Conservation (phyloP, 2,329 filamentous ascomycete genomes). For the Diplodia intermedia region DNA sequence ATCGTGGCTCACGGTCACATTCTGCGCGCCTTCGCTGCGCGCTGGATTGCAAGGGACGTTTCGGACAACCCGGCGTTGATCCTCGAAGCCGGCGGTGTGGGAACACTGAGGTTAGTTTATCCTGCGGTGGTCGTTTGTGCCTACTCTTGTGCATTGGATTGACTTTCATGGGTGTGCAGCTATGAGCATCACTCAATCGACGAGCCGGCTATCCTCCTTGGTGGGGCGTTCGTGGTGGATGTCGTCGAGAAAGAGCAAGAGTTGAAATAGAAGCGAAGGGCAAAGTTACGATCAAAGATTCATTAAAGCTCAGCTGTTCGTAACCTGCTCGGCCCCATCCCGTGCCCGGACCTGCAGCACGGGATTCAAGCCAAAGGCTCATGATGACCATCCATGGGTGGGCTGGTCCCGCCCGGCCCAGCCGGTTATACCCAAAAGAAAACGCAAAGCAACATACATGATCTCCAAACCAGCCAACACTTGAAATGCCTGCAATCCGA, state of each 20-base stretch:
- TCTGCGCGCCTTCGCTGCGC: conserved; percentile 82
- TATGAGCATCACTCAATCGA: conserved; percentile 59
- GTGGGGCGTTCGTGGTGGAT: conserved; percentile 59
- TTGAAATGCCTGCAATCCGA: not conserved
- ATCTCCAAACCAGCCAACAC: too few relatives aligned
- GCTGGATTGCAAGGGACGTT: conserved; percentile 79
- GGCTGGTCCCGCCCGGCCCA: conserved; percentile 10
- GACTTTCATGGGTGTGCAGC: conserved; percentile 37
- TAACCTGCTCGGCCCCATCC: not conserved
- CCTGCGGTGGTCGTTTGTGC: not conserved
- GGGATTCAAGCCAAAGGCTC: not conserved
- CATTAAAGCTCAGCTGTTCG: not conserved
- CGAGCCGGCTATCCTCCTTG: conserved; percentile 60
- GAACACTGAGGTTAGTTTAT: conserved; percentile 53
- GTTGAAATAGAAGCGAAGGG: not conserved
- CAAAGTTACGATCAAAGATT: not conserved
- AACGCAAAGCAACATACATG: too few relatives aligned
- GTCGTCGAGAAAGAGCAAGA: conserved; percentile 52
- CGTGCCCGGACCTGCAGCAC: not conserved
- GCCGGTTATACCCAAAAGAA: conserved; percentile 2
- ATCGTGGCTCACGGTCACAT: conserved; percentile 93
- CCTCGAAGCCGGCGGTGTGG: conserved; percentile 69
- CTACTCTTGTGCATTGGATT: not conserved
- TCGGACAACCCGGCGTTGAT: conserved; percentile 79
- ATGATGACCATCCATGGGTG: conserved; percentile 1